Conservation (phyloP, 257 asterid species). For the Linderniella brevidens region DNA sequence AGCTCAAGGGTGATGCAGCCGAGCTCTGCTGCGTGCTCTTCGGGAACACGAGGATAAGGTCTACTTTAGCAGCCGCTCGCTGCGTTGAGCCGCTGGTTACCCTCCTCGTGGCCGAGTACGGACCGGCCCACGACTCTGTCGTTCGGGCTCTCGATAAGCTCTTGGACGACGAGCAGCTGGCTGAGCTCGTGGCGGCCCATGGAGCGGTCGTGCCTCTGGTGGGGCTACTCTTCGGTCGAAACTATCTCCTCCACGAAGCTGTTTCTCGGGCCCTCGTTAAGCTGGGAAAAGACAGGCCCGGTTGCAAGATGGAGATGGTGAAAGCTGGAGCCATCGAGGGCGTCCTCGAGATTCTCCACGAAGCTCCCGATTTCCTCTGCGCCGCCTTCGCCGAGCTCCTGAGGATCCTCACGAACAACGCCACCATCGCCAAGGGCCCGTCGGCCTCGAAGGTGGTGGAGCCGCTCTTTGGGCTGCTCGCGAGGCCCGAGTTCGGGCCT, state of each 20-base stretch:
- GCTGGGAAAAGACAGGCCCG: conserved; percentile 91
- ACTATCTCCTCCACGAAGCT: conserved; percentile 76
- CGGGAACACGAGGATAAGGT: conserved; percentile 79
- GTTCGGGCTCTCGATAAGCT: conserved; percentile 86
- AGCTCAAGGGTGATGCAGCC: conserved; percentile 93
- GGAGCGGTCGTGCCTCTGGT: conserved; percentile 95
- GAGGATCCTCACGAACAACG: conserved; percentile 88
- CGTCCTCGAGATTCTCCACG: conserved; percentile 71
- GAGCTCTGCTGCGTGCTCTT: conserved; percentile 82
- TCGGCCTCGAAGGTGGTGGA: conserved; percentile 95
- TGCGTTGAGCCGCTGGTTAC: conserved; percentile 95
- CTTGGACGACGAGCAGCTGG: conserved; percentile 85
- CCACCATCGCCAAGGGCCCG: conserved; percentile 89
- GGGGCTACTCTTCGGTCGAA: conserved; percentile 69
- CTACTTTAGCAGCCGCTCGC: conserved; percentile 85
- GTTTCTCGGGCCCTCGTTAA: conserved; percentile 89
- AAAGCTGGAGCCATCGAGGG: conserved; percentile 82
- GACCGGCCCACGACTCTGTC: conserved; percentile 78
- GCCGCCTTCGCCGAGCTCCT: conserved; percentile 88
- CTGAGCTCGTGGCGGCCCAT: conserved; percentile 92
- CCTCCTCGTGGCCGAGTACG: conserved; percentile 61
- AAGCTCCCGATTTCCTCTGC: conserved; percentile 88
- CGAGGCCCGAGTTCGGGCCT: conserved; percentile 68
- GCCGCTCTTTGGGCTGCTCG: conserved; percentile 67
- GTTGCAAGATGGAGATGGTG: conserved; percentile 95